Percentiles rank a stretch among this genome's conserved stretches.
Evolutionary conservation across 441 rosid species (phyloP).

Genomic region (Aleurites moluccanus): DNA sequence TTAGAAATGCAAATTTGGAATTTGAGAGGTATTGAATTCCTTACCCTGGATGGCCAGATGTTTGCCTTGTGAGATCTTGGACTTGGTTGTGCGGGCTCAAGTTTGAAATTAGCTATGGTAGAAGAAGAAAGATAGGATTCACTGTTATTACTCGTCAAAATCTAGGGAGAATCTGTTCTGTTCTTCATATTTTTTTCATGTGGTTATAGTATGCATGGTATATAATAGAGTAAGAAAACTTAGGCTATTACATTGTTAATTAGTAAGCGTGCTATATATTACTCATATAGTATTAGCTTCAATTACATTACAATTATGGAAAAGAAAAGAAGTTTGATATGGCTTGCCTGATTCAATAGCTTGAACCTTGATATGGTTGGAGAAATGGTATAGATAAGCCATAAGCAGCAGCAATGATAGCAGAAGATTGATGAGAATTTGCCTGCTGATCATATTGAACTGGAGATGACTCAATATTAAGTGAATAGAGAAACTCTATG

Average conservation of each 20-base stretch:
- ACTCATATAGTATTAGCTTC: not conserved
- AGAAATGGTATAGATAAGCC: conserved; percentile 27
- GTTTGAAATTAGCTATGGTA: conserved; percentile 41
- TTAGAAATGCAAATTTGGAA: not conserved
- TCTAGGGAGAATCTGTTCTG: not conserved
- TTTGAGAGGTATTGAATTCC: conserved; percentile 15
- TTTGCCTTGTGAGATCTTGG: conserved; percentile 27
- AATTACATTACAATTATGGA: not conserved
- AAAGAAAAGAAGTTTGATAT: conserved; percentile 12
- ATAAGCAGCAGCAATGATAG: conserved; percentile 44
- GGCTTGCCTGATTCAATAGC: conserved; percentile 54
- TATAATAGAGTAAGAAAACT: not conserved
- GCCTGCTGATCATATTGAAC: conserved; percentile 40
- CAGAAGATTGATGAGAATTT: conserved; percentile 36
- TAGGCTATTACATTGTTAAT: not conserved
- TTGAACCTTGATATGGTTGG: conserved; percentile 32
- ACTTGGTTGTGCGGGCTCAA: conserved; percentile 32
- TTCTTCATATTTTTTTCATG: no score
- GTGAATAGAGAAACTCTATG: conserved; percentile 13
- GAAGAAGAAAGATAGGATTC: conserved; percentile 9
- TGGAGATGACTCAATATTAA: conserved; percentile 18
- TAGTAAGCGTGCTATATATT: not conserved
- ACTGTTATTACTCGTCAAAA: conserved; percentile 13
- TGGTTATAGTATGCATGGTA: not conserved
- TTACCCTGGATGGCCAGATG: conserved; percentile 47